Conservation (phyloP, 1,284 basidiomycete species). For the Dichomitus squalens region DNA sequence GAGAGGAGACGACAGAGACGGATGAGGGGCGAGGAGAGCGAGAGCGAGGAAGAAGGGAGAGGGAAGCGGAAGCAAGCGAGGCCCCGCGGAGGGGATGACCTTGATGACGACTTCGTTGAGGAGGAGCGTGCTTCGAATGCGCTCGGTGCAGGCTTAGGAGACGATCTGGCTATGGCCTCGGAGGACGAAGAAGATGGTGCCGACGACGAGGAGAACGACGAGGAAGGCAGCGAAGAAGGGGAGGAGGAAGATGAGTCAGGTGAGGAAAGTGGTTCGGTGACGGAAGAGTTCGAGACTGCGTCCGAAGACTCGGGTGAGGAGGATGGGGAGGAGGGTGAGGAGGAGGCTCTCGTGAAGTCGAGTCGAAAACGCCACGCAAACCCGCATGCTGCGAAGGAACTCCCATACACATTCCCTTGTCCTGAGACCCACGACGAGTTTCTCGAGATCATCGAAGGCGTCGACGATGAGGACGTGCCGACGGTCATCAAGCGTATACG, state of each 20-base stretch:
- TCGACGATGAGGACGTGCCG: constrained; percentile 75
- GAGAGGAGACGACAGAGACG: constrained; percentile 81
- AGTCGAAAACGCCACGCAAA: constrained; percentile 23
- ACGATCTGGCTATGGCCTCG: constrained; percentile 34
- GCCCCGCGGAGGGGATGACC: constrained; percentile 75
- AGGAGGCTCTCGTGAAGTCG: constrained; percentile 36
- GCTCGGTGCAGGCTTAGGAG: constrained; percentile 54
- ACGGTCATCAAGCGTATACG: constrained; percentile 91
- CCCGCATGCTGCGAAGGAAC: constrained; percentile 46
- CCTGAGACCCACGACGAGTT: constrained; percentile 89
- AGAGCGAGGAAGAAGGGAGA: constrained; percentile 61
- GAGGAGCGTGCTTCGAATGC: constrained; percentile 45
- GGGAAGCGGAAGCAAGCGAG: constrained; percentile 45
- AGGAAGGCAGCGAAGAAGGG: constrained; percentile 41
- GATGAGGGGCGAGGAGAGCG: constrained; percentile 84
- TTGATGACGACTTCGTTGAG: constrained; percentile 87
- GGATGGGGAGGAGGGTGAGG: constrained; percentile 45
- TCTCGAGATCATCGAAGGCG: constrained; percentile 74
- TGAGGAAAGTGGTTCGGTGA: constrained; percentile 33
- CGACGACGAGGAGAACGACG: constrained; percentile 58
- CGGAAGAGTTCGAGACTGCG: constrained; percentile 32
- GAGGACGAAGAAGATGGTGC: constrained; percentile 29
- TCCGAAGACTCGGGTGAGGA: constrained; percentile 26
- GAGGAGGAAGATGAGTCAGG: constrained; percentile 38
- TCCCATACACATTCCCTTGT: constrained; percentile 93